These are phyloP conservation scores for Coix lacrymajobi DNA, from an alignment of 176 grass and related monocot genomes.

Conservation along the genomic window DNA sequence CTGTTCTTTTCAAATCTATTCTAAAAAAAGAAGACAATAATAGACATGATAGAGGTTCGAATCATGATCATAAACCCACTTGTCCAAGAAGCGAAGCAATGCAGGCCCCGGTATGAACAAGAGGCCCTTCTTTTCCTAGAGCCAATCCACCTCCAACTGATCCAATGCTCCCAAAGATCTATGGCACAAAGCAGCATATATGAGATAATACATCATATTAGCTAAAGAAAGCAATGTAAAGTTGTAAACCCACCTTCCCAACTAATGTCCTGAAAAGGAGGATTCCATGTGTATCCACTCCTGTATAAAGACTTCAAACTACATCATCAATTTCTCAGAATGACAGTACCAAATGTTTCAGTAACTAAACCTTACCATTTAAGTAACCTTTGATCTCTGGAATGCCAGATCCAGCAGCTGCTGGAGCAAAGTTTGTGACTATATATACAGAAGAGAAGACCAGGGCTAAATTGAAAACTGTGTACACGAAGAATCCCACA, in stretches of 20 bases:
- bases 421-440: conserved; percentile 86
- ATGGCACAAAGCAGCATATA: conserved; percentile 32
- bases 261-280: conserved; percentile 97
- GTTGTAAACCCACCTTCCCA: conserved; percentile 61
- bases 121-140: conserved; percentile 98
- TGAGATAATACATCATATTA: conserved; percentile 39
- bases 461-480: conserved; percentile 76
- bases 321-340: neutral
- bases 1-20: neutral
- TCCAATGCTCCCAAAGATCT: conserved; percentile 99
- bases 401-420: conserved; percentile 98
- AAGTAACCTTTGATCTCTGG: conserved; percentile 99
- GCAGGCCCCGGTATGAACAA: conserved; percentile 98
- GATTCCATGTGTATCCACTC: conserved; percentile 97
- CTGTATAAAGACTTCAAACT: conserved; percentile 45
- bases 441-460: conserved; percentile 95
- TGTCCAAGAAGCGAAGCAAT: conserved; percentile 99
- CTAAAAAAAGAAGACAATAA: neutral
- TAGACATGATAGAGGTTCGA: conserved; percentile 4
- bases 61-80: conserved; percentile 36
- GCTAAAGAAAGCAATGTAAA: conserved; percentile 4
- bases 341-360: conserved; percentile 12
- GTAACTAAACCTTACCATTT: conserved; percentile 65
- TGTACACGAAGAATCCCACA: conserved; percentile 83
- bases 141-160: conserved; percentile 97